These are phyloP conservation scores for Tylopilus rubrobrunneus DNA, from an alignment of 768 basidiomycete species.

Conservation along the genomic window DNA sequence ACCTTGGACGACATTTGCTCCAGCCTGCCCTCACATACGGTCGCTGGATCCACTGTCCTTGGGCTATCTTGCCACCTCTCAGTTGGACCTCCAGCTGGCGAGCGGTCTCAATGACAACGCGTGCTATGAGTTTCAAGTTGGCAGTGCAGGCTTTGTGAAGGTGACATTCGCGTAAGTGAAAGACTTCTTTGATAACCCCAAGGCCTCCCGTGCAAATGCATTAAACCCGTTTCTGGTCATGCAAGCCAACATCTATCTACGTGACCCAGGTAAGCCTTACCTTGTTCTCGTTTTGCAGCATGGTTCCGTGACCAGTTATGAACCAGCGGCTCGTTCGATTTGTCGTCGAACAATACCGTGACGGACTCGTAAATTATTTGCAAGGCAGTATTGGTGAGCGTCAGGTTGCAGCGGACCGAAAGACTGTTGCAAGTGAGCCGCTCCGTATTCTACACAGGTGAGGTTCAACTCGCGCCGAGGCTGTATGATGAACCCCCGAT, in stretches of 20 bases:
- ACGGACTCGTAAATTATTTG: slow-evolving; percentile 71
- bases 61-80: background rate
- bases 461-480: slow-evolving; percentile 7
- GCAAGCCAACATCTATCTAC: slow-evolving; percentile 88
- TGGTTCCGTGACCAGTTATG: background rate
- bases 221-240: slow-evolving; percentile 88
- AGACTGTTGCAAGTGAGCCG: slow-evolving; percentile 83
- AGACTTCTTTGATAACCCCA: slow-evolving; percentile 89
- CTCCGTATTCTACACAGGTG: slow-evolving; percentile 82
- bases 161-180: slow-evolving; percentile 85
- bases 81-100: slow-evolving; percentile 7
- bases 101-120: slow-evolving; percentile 3
- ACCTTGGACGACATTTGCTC: too few relatives aligned
- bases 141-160: slow-evolving; percentile 71
- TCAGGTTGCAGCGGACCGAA: slow-evolving; percentile 67
- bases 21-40: too few relatives aligned
- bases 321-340: slow-evolving; percentile 89
- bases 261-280: slow-evolving; percentile 72
- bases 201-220: slow-evolving; percentile 79
- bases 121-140: too few relatives aligned
- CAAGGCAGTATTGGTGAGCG: slow-evolving; percentile 63
- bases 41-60: too few relatives aligned
- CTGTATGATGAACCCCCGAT: slow-evolving; percentile 3
- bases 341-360: slow-evolving; percentile 88
- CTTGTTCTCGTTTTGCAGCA: background rate